Evolutionary conservation across 148 eudicot species (phyloP), one percentile per base, ranked within the genome.

Genomic region (Chenopodium formosanum): DNA sequence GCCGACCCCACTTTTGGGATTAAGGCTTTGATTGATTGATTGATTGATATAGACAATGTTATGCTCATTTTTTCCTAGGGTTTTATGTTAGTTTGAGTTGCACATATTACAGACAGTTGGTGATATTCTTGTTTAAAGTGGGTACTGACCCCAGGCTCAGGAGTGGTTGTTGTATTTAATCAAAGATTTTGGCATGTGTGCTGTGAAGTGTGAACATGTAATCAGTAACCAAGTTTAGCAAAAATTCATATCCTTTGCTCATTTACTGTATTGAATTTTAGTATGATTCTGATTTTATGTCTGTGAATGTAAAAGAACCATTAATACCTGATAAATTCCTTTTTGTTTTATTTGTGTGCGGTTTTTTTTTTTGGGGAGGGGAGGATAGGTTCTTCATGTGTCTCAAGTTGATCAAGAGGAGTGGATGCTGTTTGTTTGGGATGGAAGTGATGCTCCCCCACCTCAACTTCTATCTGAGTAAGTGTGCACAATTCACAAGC

Each of bases 401-500:
- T 87, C 62, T 80, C 91, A 88, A 90, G 89, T 89, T 27, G 68
- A 76, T 44, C 46, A 88, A 74, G 89, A 86, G 82, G 88, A 90
- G 77, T 85, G 88, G 93, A 80, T 92, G 87, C 86, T 92, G 71
- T 90, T 89, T 86, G 84, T 91, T 78, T 96, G 99, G 99, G 98
- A 96, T 89, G 99, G 99, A 85, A 91, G 88, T 71, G 99, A 96
- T 78, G 83, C 94, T 62, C 98, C 97, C 64, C 89, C 85, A 53
- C 90, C 83, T 82, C 63, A 78, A 62, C 74, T 92, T 53, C 82
- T 84, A 63, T 73, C 87, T 50, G 90, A 88, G 99, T 95, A 78
- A 87, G 97, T 88, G 32, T 50, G n/a, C 65, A 13, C 7, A 5
- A 56, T 22, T 19, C 17, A 56, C 0, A 19, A 56, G 1, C 17